Base-by-base conservation (phyloP, 2,329 filamentous ascomycete genomes). In the Aspergillus oerlinghausenensis region DNA sequence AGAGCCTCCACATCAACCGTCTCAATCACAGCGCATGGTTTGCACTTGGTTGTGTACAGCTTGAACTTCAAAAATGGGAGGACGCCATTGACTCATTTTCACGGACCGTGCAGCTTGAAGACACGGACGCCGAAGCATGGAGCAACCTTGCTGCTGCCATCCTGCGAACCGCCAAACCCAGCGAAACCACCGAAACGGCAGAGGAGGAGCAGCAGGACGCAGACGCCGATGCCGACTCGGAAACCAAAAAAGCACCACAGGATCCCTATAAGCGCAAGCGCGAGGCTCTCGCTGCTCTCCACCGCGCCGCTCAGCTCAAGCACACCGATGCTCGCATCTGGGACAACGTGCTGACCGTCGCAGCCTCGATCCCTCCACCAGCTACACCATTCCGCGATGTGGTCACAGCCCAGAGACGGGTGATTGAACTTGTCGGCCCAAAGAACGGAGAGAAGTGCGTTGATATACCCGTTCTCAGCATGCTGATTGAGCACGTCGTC, bases 261-360 rank as follows among this genome's bases (percentile, higher is more conserved):
- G 83, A 87, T 60, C 84, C 85, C 0, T 79, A 84, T 38, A 81
- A 81, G 50, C 80, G 90, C 53, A 82, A 92, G 1, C 78, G 82
- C 0, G 90, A 96, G 69, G 87, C 94, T 0, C 83, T 99, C 0
- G 80, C 84, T 5, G 93, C 94, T 0, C 90, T 96, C 73, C 94
- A 96, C 70, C 88, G 89, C 61, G 94, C 92, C 9, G 91, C 92
- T 0, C 82, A 84, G 4, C 83, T 96, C 25, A 91, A 95, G 51
- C 84, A 90, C 72, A 87, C 92, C 65, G 93, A 93, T 75, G 90
- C 88, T 82, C 87, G 90, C 64, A 97, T 99, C 72, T 97, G 93
- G 93, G 90, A 96, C 70, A 99, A 99, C 67, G 88, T 97, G 17
- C 84, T 99, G 56, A 94, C 92, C 0, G 87, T 97, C 23, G 88